Percentiles rank a stretch among this genome's conserved stretches.
Conservation (phyloP, 179 eudicot species). For the Nepenthes alata region DNA sequence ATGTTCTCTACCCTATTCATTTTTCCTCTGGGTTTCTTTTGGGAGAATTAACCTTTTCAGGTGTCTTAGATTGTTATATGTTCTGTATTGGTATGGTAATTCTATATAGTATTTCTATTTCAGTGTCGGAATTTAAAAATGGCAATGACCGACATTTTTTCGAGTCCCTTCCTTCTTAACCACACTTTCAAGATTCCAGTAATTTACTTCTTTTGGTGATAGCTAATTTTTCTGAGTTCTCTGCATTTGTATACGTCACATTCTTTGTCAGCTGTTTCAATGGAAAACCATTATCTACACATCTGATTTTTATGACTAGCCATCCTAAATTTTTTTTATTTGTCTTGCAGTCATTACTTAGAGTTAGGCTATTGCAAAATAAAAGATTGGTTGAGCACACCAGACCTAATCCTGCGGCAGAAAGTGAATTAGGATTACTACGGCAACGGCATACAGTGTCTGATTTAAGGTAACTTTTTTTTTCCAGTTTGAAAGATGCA, state of each 20-base stretch:
- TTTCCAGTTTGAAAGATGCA: not conserved
- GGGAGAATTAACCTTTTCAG: too few relatives aligned
- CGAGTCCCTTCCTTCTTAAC: too few relatives aligned
- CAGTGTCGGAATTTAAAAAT: too few relatives aligned
- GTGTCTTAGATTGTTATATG: too few relatives aligned
- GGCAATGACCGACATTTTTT: too few relatives aligned
- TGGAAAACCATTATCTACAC: not conserved
- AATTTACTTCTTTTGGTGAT: too few relatives aligned
- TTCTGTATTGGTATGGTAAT: too few relatives aligned
- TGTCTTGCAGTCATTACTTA: conserved; percentile 49
- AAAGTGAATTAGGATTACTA: conserved; percentile 67
- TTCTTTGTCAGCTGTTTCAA: not conserved
- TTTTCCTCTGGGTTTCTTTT: too few relatives aligned
- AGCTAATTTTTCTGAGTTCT: not conserved
- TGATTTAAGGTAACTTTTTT: conserved; percentile 45
- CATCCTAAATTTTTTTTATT: conserved; percentile 1
- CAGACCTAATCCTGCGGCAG: conserved; percentile 44
- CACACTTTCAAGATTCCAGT: too few relatives aligned
- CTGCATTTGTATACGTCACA: not conserved
- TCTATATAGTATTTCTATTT: too few relatives aligned
- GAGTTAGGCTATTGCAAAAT: conserved; percentile 52
- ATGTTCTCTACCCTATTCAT: too few relatives aligned
- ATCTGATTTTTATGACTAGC: not conserved
- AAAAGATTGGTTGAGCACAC: conserved; percentile 30
- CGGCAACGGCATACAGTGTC: conserved; percentile 73